Conservation (phyloP, 2,329 filamentous ascomycete species). For the Penicillium brevicompactum region DNA sequence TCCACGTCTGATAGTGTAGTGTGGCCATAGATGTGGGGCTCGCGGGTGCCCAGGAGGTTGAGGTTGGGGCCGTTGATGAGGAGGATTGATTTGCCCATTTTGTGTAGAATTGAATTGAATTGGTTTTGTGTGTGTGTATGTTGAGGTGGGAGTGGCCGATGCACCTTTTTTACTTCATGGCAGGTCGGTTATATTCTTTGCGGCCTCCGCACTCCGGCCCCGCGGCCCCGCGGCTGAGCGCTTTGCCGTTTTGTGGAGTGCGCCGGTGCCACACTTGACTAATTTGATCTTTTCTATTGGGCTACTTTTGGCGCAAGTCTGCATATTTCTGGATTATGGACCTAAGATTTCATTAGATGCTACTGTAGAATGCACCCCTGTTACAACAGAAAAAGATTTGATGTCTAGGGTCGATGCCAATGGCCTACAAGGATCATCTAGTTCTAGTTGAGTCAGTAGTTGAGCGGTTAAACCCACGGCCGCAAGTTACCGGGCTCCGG, state of each 20-base stretch:
- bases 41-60: slow-evolving; percentile 74
- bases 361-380: too few relatives aligned
- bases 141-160: background rate
- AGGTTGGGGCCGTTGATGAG: slow-evolving; percentile 83
- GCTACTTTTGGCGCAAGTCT: too few relatives aligned
- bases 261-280: too few relatives aligned
- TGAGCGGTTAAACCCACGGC: too few relatives aligned
- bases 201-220: slow-evolving; percentile 11
- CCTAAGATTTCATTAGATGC: too few relatives aligned
- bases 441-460: too few relatives aligned
- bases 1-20: slow-evolving; percentile 68
- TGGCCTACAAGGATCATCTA: too few relatives aligned
- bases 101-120: slow-evolving; percentile 2
- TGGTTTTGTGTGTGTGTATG: background rate
- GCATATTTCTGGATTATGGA: too few relatives aligned
- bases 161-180: background rate
- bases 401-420: too few relatives aligned
- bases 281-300: too few relatives aligned
- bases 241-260: slow-evolving; percentile 17
- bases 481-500: too few relatives aligned
- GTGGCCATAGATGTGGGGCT: slow-evolving; percentile 72
- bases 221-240: slow-evolving; percentile 17
- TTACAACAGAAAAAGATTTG: too few relatives aligned
- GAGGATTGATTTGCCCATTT: slow-evolving; percentile 56
- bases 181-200: slow-evolving; percentile 1